Conservation (phyloP, 768 basidiomycete genomes). For the Myochromella boudieri region DNA sequence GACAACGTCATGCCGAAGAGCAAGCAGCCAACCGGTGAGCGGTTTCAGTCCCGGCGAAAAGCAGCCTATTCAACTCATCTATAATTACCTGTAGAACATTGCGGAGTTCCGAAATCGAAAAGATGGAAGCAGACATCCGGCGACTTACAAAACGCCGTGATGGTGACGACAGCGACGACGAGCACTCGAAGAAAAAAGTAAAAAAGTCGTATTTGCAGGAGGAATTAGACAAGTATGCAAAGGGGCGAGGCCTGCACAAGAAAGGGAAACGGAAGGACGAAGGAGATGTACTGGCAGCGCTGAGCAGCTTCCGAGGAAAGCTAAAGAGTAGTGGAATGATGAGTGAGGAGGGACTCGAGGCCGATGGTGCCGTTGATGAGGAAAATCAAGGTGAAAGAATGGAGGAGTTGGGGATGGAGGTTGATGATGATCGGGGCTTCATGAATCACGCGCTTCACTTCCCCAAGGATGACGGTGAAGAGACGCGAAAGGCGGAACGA, state of each 20-base stretch:
- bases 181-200: conserved; percentile 51
- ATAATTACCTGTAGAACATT: conserved; percentile 40
- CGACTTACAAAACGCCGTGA: conserved; percentile 65
- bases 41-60: neutral
- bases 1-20: conserved; percentile 74
- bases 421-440: conserved; percentile 78
- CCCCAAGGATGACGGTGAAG: conserved; percentile 77
- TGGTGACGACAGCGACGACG: conserved; percentile 63
- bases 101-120: conserved; percentile 77
- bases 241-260: conserved; percentile 56
- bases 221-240: conserved; percentile 80
- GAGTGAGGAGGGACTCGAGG: conserved; percentile 24
- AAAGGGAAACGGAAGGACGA: conserved; percentile 66
- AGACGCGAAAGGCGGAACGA: conserved; percentile 72
- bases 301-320: conserved; percentile 72
- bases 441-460: conserved; percentile 71
- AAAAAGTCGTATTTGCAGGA: conserved; percentile 77
- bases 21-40: conserved; percentile 61
- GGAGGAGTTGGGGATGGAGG: conserved; percentile 63
- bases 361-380: conserved; percentile 20
- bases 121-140: conserved; percentile 87
- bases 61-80: neutral
- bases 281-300: conserved; percentile 62
- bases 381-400: conserved; percentile 18
- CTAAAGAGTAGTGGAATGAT: conserved; percentile 45